phyloP scores from a whole-genome alignment of 1,139 yeast species.

The Suhomyces yuchorum region DNA sequence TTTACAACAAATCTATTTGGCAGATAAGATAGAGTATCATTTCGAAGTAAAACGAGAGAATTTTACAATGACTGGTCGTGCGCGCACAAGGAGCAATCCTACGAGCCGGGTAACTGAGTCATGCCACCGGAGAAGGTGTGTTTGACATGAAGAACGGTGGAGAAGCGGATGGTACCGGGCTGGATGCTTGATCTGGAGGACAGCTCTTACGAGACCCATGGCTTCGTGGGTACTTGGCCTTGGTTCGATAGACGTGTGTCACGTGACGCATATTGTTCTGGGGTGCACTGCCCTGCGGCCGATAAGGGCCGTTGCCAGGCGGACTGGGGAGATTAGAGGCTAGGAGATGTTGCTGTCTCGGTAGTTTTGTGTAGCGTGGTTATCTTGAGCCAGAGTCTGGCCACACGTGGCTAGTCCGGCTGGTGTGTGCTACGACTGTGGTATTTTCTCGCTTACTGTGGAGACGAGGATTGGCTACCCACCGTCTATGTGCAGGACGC shows the following conservation, averaged over 20 bases:
- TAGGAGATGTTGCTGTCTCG: too few species aligned
- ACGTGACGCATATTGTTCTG: background rate
- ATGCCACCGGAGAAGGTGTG: background rate
- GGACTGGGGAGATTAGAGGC: too few species aligned
- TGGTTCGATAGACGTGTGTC: too few species aligned
- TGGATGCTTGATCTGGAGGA: background rate
- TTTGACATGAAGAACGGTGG: background rate
- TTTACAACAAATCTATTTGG: slow-evolving; percentile 9
- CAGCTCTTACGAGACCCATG: background rate
- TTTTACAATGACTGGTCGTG: slow-evolving; percentile 9
- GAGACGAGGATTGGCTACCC: background rate
- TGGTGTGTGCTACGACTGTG: background rate
- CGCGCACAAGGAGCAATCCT: background rate
- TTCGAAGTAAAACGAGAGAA: slow-evolving; percentile 1
- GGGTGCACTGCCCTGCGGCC: background rate
- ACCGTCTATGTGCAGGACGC: background rate
- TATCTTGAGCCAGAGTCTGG: too few species aligned
- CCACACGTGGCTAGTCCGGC: background rate
- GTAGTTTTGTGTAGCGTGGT: too few species aligned
- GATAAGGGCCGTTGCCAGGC: too few species aligned
- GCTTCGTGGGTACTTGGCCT: background rate
- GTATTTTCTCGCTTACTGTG: background rate
- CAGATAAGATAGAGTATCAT: slow-evolving; percentile 9
- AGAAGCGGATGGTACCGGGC: too few species aligned
- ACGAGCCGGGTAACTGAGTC: slow-evolving; percentile 10